Conservation (phyloP, 2,329 filamentous ascomycete species). For the Fusarium continuum region DNA sequence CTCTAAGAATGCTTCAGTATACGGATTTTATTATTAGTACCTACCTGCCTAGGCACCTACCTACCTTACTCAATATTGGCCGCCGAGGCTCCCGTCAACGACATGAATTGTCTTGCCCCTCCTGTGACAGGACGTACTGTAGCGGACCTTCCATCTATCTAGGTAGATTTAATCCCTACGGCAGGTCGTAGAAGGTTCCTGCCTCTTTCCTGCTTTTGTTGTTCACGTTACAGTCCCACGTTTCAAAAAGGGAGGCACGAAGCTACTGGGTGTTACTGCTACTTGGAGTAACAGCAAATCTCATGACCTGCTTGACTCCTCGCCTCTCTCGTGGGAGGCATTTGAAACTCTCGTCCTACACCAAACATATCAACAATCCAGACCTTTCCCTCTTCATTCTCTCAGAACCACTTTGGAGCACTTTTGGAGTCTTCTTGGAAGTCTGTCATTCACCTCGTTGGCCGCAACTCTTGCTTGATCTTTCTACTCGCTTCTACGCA, state of each 20-base stretch:
- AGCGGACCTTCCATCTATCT: not conserved
- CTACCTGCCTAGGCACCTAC: too few relatives aligned
- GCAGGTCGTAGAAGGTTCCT: not conserved
- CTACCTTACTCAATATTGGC: too few relatives aligned
- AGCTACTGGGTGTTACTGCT: slow-evolving; percentile 8
- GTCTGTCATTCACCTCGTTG: slow-evolving; percentile 14
- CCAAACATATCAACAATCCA: not conserved
- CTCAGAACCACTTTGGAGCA: slow-evolving; percentile 10
- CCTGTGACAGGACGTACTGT: not conserved
- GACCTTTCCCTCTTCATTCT: slow-evolving; percentile 2
- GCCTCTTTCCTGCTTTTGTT: not conserved
- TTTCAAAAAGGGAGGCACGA: not conserved
- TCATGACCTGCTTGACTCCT: not conserved
- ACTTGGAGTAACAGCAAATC: not conserved
- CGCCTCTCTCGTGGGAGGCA: slow-evolving; percentile 6
- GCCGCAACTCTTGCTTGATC: not conserved
- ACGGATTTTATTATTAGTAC: too few relatives aligned
- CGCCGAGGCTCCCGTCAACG: too few relatives aligned
- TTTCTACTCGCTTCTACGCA: not conserved
- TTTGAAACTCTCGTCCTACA: slow-evolving; percentile 26
- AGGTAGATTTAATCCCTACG: not conserved
- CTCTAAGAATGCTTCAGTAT: too few relatives aligned
- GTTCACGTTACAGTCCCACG: slow-evolving; percentile 1
- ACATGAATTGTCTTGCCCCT: too few relatives aligned
- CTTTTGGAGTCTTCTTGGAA: slow-evolving; percentile 38